Conservation (phyloP, 1,139 yeast genomes). For the Sugiyamaella neomexicana region DNA sequence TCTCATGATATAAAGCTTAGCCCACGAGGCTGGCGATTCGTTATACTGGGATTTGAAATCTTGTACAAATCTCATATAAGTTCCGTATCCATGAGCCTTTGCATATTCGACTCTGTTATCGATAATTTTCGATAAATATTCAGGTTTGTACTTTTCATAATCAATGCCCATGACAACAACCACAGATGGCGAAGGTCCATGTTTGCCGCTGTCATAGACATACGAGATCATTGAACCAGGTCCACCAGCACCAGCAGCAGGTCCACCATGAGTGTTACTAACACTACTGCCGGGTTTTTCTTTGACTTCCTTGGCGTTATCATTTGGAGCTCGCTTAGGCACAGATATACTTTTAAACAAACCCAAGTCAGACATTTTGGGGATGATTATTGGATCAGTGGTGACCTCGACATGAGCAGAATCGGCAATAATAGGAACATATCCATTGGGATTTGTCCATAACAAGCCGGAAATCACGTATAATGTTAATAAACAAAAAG, state of each 20-base stretch:
- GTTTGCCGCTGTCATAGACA: constrained; percentile 19
- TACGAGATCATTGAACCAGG: constrained; percentile 13
- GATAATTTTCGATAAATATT: constrained; percentile 61
- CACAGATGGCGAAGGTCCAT: constrained; percentile 35
- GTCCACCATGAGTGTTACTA: background rate
- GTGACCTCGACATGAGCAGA: constrained; percentile 18
- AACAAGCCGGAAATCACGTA: constrained; percentile 16
- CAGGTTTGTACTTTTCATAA: constrained; percentile 62
- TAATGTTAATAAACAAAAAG: constrained; percentile 15
- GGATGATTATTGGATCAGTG: constrained; percentile 19
- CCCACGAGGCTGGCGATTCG: constrained; percentile 49
- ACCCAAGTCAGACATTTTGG: constrained; percentile 16
- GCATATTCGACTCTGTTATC: constrained; percentile 87
- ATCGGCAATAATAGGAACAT: constrained; percentile 19
- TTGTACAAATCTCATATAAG: constrained; percentile 77
- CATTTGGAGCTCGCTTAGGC: constrained; percentile 21
- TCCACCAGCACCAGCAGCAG: background rate
- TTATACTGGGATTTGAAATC: constrained; percentile 47
- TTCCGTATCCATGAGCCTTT: constrained; percentile 68
- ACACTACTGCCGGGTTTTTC: constrained; percentile 16
- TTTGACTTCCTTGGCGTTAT: constrained; percentile 17
- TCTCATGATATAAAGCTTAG: constrained; percentile 57
- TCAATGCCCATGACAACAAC: constrained; percentile 82
- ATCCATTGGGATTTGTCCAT: constrained; percentile 9
- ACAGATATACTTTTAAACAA: constrained; percentile 15